phyloP scores from a whole-genome alignment of 306 rosid genomes.

The Datisca glomerata region DNA sequence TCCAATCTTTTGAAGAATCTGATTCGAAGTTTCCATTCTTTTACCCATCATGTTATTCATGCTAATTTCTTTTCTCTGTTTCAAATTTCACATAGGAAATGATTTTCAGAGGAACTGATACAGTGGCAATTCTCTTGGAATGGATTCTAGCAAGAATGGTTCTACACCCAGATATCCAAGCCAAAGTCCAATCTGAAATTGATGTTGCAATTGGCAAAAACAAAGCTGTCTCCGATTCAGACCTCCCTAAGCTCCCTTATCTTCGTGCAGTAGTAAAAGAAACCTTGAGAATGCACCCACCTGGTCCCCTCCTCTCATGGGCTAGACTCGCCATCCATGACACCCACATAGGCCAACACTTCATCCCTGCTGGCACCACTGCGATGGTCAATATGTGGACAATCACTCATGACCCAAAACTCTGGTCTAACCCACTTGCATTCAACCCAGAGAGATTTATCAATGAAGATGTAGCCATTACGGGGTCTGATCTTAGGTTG shows the following conservation, averaged over 20 bases:
- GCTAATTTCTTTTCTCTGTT: neutral
- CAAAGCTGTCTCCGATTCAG: constrained; percentile 23
- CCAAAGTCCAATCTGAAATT: constrained; percentile 40
- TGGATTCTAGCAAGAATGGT: constrained; percentile 89
- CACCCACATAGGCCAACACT: constrained; percentile 28
- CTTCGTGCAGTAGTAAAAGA: constrained; percentile 64
- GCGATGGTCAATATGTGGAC: constrained; percentile 91
- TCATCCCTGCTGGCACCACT: constrained; percentile 52
- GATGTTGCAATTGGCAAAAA: constrained; percentile 14
- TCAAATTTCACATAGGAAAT: constrained; percentile 34
- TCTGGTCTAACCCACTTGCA: constrained; percentile 34
- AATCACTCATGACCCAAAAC: constrained; percentile 36
- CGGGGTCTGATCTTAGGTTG: constrained; percentile 62
- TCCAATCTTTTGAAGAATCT: no score
- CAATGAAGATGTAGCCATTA: constrained; percentile 15
- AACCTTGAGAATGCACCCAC: constrained; percentile 61
- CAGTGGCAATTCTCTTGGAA: constrained; percentile 68
- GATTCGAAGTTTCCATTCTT: no score
- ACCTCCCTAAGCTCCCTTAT: constrained; percentile 45
- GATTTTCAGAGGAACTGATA: constrained; percentile 87
- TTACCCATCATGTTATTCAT: no score
- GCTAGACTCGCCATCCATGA: constrained; percentile 64
- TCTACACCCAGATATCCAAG: constrained; percentile 66
- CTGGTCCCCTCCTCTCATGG: constrained; percentile 79
- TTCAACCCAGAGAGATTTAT: constrained; percentile 54